Evolutionary conservation across 176 grass and related monocot species (phyloP).

Genomic region (Aechmea fasciata): DNA sequence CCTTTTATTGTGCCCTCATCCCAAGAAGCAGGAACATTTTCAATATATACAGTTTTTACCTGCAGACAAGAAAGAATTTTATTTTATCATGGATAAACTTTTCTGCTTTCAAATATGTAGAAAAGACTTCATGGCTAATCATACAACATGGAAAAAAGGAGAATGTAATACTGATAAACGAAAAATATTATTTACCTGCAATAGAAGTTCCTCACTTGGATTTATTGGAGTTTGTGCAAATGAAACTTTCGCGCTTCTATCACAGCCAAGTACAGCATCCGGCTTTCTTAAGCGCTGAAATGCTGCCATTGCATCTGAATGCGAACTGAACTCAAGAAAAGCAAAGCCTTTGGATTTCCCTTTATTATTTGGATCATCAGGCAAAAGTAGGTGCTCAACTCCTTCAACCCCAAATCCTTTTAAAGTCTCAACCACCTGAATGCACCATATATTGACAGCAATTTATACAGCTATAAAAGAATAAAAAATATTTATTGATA

Average conservation of each 20-base stretch:
- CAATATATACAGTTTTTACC: conserved; percentile 69
- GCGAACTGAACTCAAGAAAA: conserved; percentile 45
- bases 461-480: not conserved
- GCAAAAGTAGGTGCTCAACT: conserved; percentile 37
- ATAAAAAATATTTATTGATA: not conserved
- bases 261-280: conserved; percentile 42
- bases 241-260: conserved; percentile 50
- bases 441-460: conserved; percentile 13
- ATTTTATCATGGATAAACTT: conserved; percentile 1
- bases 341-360: conserved; percentile 50
- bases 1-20: conserved; percentile 47
- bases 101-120: not conserved
- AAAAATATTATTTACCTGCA: conserved; percentile 38
- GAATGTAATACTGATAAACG: not conserved
- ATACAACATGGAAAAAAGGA: not conserved
- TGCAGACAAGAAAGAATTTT: conserved; percentile 27
- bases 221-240: conserved; percentile 37
- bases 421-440: conserved; percentile 44
- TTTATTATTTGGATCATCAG: conserved; percentile 32
- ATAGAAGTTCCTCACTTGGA: conserved; percentile 30
- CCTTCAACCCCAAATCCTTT: conserved; percentile 51
- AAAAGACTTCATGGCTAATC: not conserved
- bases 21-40: conserved; percentile 60
- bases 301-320: conserved; percentile 49
- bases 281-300: conserved; percentile 45